Conservation (phyloP, 2,329 filamentous ascomycete species). For the Ceratocystis albifundus region DNA sequence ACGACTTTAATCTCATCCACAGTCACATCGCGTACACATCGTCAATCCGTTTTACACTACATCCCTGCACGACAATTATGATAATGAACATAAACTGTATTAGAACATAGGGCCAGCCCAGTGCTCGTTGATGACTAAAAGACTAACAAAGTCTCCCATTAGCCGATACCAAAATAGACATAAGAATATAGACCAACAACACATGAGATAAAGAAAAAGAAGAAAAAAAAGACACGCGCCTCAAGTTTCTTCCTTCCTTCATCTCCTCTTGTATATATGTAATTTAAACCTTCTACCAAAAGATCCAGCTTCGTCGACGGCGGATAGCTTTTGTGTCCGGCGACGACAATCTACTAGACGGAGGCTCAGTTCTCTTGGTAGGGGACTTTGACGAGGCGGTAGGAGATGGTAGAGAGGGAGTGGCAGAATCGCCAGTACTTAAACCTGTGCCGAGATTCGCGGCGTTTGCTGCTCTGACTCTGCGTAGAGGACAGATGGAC, state of each 20-base stretch:
- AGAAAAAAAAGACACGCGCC: background rate
- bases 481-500: constrained; percentile 20
- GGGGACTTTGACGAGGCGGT: background rate
- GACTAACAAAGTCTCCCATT: constrained; percentile 8
- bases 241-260: background rate
- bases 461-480: constrained; percentile 6
- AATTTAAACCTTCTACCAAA: constrained; percentile 12
- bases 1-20: constrained; percentile 32
- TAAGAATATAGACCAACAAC: background rate
- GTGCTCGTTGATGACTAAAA: background rate
- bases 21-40: background rate
- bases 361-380: background rate
- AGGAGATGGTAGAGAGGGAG: background rate
- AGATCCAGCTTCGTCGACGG: constrained; percentile 15
- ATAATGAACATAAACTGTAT: constrained; percentile 28
- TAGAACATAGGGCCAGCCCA: constrained; percentile 16
- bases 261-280: background rate
- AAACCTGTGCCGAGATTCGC: background rate
- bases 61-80: background rate
- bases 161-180: constrained; percentile 12
- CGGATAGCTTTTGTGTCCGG: constrained; percentile 5
- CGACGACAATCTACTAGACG: background rate
- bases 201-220: background rate
- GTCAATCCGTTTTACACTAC: no score
- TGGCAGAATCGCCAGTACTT: background rate